Conservation (phyloP, 129 eudicot species). For the Heracleum sosnowskyi region DNA sequence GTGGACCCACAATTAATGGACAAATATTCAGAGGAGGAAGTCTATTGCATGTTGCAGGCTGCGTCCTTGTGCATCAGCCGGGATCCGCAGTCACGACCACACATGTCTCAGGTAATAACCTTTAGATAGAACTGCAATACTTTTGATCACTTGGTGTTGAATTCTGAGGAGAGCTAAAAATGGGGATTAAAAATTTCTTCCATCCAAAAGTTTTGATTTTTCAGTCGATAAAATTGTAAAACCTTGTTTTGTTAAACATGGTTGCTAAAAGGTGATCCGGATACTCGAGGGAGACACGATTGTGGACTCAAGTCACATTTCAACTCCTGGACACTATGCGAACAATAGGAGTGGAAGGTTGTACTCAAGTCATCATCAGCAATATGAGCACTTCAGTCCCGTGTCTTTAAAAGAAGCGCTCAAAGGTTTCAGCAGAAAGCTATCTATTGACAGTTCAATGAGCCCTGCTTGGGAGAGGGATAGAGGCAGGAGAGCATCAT, state of each 20-base stretch:
- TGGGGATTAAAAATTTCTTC: not conserved
- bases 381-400: constrained; percentile 22
- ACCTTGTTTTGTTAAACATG: not conserved
- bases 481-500: constrained; percentile 31
- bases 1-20: constrained; percentile 71
- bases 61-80: not conserved
- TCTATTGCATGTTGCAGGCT: constrained; percentile 33
- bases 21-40: constrained; percentile 69
- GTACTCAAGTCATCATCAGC: constrained; percentile 28
- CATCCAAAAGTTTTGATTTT: not conserved
- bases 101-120: constrained; percentile 1
- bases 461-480: constrained; percentile 48
- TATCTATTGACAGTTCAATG: constrained; percentile 33
- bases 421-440: constrained; percentile 37
- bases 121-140: not conserved
- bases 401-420: constrained; percentile 27
- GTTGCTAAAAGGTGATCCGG: constrained; percentile 56
- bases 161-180: not conserved
- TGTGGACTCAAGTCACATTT: constrained; percentile 61
- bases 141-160: not conserved
- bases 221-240: not conserved
- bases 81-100: constrained; percentile 3
- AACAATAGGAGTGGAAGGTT: constrained; percentile 74
- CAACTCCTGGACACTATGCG: constrained; percentile 52
- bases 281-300: constrained; percentile 83